These are phyloP conservation scores for Leishmania amazonensis DNA, from an alignment of 208 protist genomes.

Conservation along the genomic window DNA sequence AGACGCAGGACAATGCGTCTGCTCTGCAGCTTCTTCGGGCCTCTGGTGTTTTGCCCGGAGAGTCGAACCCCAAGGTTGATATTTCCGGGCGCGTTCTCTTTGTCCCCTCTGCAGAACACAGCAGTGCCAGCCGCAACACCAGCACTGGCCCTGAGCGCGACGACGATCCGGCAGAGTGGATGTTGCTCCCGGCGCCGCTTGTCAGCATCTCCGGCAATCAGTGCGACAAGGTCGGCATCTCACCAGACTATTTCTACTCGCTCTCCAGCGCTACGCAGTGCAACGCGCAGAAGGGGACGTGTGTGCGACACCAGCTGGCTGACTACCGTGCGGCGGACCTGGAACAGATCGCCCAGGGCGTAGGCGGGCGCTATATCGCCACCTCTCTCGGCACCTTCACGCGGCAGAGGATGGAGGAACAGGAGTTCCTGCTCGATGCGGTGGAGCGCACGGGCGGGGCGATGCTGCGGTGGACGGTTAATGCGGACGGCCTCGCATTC, in stretches of 20 bases:
- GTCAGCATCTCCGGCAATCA: constrained; percentile 52
- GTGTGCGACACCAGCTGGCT: constrained; percentile 64
- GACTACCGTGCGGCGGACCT: constrained; percentile 51
- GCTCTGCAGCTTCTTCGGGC: constrained; percentile 14
- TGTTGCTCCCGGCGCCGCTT: constrained; percentile 50
- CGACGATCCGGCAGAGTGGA: constrained; percentile 52
- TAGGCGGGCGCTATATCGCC: constrained; percentile 47
- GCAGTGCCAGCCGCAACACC: too few relatives aligned
- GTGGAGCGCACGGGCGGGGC: constrained; percentile 21
- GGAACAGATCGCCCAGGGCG: constrained; percentile 25
- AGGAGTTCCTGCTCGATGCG: constrained; percentile 36
- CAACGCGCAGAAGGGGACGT: constrained; percentile 34
- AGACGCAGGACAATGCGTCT: constrained; percentile 9
- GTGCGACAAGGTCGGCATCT: constrained; percentile 73
- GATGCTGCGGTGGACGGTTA: constrained; percentile 46
- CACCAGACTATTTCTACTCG: constrained; percentile 48
- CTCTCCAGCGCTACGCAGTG: constrained; percentile 36
- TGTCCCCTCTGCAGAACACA: constrained; percentile 27
- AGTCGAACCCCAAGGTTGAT: constrained; percentile 4
- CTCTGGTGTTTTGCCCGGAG: constrained; percentile 1
- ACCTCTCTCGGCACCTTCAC: constrained; percentile 38
- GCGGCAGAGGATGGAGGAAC: neutral
- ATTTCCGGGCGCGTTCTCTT: constrained; percentile 50
- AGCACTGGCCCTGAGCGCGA: neutral
- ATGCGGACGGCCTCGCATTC: constrained; percentile 47